A percentile compares a stretch with the other conserved stretches of the same genome.
Conservation (phyloP, 768 basidiomycete species). For the Lyophyllum decastes region DNA sequence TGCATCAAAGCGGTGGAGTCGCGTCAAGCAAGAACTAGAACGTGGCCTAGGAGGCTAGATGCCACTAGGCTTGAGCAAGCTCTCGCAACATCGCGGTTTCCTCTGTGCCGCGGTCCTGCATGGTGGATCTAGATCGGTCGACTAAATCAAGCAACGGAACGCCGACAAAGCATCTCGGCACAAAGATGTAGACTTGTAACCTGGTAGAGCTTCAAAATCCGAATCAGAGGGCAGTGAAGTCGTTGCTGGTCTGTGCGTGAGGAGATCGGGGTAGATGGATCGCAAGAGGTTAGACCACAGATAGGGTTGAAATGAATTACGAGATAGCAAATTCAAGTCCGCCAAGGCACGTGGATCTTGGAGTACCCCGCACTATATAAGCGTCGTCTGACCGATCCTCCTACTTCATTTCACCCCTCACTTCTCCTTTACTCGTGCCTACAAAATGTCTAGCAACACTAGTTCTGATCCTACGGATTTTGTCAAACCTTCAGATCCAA, state of each 20-base stretch:
- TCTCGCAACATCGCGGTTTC: not conserved
- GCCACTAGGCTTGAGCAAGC: not conserved
- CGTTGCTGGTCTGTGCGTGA: slow-evolving; percentile 4
- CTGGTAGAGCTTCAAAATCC: not conserved
- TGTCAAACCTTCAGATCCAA: slow-evolving; percentile 60
- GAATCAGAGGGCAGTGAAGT: not conserved
- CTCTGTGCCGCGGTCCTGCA: not conserved
- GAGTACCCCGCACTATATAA: slow-evolving; percentile 20
- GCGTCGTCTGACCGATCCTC: slow-evolving; percentile 7
- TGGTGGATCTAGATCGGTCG: slow-evolving; percentile 1
- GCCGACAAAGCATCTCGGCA: not conserved
- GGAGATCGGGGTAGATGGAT: not conserved
- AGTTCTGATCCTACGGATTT: slow-evolving; percentile 24
- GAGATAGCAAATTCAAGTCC: slow-evolving; percentile 3
- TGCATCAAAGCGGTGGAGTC: not conserved
- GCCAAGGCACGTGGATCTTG: slow-evolving; percentile 15
- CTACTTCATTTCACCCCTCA: slow-evolving; percentile 13
- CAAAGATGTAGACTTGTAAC: not conserved
- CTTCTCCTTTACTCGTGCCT: slow-evolving; percentile 22
- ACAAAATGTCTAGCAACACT: slow-evolving; percentile 26
- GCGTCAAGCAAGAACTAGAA: not conserved
- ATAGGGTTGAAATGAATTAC: slow-evolving; percentile 8
- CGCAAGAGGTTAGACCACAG: not conserved
- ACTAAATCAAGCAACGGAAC: not conserved
- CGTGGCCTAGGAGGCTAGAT: not conserved